Evolutionary conservation across 2,329 filamentous ascomycete species (phyloP).

Genomic region (Myriosclerotinia curreyana): DNA sequence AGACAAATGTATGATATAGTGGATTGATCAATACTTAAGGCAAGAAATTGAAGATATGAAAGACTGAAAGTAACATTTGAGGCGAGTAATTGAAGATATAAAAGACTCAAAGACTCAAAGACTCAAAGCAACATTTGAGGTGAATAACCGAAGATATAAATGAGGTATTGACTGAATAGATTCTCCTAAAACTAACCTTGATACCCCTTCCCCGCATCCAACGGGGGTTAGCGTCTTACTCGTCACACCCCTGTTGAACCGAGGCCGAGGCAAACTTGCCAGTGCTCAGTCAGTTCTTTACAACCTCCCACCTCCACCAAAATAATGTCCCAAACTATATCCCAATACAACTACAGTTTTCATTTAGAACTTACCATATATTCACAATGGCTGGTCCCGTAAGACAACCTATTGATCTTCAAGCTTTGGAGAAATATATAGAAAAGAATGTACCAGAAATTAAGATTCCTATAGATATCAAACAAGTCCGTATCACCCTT

Average conservation of each 20-base stretch:
- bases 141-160: no score
- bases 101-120: no score
- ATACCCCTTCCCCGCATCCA: slow-evolving; percentile 8
- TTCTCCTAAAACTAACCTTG: background rate
- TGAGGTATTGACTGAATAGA: background rate
- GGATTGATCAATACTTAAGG: no score
- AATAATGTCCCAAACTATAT: background rate
- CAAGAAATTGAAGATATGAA: no score
- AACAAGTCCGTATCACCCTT: slow-evolving; percentile 62
- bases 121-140: no score
- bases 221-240: slow-evolving; percentile 13
- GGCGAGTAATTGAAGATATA: no score
- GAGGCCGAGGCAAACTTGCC: slow-evolving; percentile 19
- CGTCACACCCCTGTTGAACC: slow-evolving; percentile 15
- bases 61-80: no score
- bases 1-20: background rate
- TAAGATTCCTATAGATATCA: slow-evolving; percentile 76
- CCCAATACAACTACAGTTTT: background rate
- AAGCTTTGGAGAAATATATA: slow-evolving; percentile 76
- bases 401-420: slow-evolving; percentile 84
- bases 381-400: slow-evolving; percentile 74
- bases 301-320: slow-evolving; percentile 2
- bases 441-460: slow-evolving; percentile 76
- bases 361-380: background rate
- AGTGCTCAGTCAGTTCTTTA: background rate